Conservation (phyloP, 371 early-diverging fungal genomes). For the Mortierella polycephala region DNA sequence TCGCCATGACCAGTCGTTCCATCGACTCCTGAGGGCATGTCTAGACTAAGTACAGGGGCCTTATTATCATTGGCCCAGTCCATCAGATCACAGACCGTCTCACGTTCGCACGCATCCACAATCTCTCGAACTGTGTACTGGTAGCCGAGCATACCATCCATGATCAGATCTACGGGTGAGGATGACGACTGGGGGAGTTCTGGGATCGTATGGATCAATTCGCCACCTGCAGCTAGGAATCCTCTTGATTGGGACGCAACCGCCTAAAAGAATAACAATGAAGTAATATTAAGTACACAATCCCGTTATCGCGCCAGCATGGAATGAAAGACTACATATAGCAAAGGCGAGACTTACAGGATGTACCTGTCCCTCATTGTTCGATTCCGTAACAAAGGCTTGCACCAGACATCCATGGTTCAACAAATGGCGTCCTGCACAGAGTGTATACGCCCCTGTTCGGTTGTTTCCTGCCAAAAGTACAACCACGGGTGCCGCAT, state of each 20-base stretch:
- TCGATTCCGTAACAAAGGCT: slow-evolving; percentile 66
- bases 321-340: not conserved
- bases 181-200: slow-evolving; percentile 65
- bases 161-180: slow-evolving; percentile 80
- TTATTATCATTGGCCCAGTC: slow-evolving; percentile 81
- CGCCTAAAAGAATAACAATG: slow-evolving; percentile 10
- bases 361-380: slow-evolving; percentile 38
- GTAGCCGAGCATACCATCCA: slow-evolving; percentile 80
- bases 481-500: slow-evolving; percentile 74
- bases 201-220: slow-evolving; percentile 31
- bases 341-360: slow-evolving; percentile 17
- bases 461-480: slow-evolving; percentile 80
- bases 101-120: slow-evolving; percentile 61
- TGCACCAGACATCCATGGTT: slow-evolving; percentile 79
- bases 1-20: slow-evolving; percentile 58
- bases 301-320: not conserved
- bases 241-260: slow-evolving; percentile 35
- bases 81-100: slow-evolving; percentile 67
- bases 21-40: slow-evolving; percentile 80
- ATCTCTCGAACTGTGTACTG: slow-evolving; percentile 69
- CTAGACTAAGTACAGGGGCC: slow-evolving; percentile 76
- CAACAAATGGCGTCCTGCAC: slow-evolving; percentile 76
- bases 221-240: slow-evolving; percentile 35
- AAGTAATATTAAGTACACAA: not conserved
- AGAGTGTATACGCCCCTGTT: slow-evolving; percentile 76